Evolutionary conservation across 2,329 filamentous ascomycete genomes (phyloP).

Genomic region (Arthrinium puccinioides): DNA sequence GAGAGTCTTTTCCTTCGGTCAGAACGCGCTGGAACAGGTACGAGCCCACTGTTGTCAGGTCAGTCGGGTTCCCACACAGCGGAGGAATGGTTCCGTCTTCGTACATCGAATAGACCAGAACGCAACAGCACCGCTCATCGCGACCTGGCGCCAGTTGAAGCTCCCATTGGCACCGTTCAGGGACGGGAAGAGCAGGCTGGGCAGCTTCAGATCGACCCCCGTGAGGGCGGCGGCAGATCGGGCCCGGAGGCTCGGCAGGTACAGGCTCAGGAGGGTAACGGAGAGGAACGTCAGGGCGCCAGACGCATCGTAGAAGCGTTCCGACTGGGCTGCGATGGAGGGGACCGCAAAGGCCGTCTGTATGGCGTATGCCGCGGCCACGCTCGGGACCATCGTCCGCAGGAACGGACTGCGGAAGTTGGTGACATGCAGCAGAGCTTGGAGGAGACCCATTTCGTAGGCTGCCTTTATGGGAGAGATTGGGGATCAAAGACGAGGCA

Average conservation of each 20-base stretch:
- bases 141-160: conserved; percentile 53
- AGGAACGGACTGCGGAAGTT: conserved; percentile 57
- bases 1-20: conserved; percentile 48
- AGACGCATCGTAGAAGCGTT: conserved; percentile 62
- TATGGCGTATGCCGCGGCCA: conserved; percentile 55
- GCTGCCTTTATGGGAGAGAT: too few relatives aligned
- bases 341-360: conserved; percentile 57
- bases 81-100: not conserved
- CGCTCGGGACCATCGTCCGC: conserved; percentile 52
- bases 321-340: conserved; percentile 51
- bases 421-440: conserved; percentile 48
- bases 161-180: conserved; percentile 29
- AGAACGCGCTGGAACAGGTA: conserved; percentile 58
- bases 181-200: conserved; percentile 38
- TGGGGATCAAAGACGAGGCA: too few relatives aligned
- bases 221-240: conserved; percentile 36
- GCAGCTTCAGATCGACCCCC: conserved; percentile 27
- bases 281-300: conserved; percentile 61
- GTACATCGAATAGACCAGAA: conserved; percentile 56
- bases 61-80: not conserved
- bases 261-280: conserved; percentile 54
- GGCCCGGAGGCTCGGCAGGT: conserved; percentile 51
- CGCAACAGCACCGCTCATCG: conserved; percentile 28
- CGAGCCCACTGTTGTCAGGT: conserved; percentile 44
- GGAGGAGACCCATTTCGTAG: conserved; percentile 26